Evolutionary conservation across 208 protist species (phyloP).

Genomic region (Trypanosoma mega): DNA sequence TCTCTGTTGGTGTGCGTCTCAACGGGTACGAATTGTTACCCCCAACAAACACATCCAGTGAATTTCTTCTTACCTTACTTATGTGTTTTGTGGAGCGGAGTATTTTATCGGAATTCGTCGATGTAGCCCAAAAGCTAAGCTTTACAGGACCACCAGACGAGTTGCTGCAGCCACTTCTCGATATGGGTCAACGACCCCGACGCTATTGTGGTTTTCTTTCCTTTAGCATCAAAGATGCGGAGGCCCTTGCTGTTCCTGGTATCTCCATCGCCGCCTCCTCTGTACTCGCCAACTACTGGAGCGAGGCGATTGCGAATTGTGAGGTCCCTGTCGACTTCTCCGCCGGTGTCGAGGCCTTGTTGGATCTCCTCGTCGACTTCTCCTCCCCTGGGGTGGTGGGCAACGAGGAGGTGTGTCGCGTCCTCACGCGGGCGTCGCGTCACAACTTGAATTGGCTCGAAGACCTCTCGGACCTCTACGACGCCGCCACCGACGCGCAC

Average conservation of each 20-base stretch:
- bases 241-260: slow-evolving; percentile 34
- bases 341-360: slow-evolving; percentile 1
- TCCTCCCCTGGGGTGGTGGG: slow-evolving; percentile 11
- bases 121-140: slow-evolving; percentile 11
- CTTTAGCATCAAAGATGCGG: slow-evolving; percentile 38
- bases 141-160: background rate
- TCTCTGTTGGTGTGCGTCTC: slow-evolving; percentile 49
- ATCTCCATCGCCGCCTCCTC: slow-evolving; percentile 8
- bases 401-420: slow-evolving; percentile 22
- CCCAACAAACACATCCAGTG: slow-evolving; percentile 23
- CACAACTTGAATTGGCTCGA: slow-evolving; percentile 8
- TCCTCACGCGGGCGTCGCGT: background rate
- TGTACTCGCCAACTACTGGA: slow-evolving; percentile 10
- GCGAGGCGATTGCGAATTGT: background rate
- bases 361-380: slow-evolving; percentile 4
- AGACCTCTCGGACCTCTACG: slow-evolving; percentile 4
- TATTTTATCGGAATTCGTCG: slow-evolving; percentile 36
- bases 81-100: slow-evolving; percentile 44
- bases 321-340: slow-evolving; percentile 11
- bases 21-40: slow-evolving; percentile 47
- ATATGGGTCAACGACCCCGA: slow-evolving; percentile 26
- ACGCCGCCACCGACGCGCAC: background rate
- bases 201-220: slow-evolving; percentile 51
- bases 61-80: slow-evolving; percentile 49
- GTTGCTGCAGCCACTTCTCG: slow-evolving; percentile 24